A percentile compares a stretch with the other conserved stretches of the same genome.
phyloP scores from a whole-genome alignment of 805 yeast species.

The Starmerella asiatica region DNA sequence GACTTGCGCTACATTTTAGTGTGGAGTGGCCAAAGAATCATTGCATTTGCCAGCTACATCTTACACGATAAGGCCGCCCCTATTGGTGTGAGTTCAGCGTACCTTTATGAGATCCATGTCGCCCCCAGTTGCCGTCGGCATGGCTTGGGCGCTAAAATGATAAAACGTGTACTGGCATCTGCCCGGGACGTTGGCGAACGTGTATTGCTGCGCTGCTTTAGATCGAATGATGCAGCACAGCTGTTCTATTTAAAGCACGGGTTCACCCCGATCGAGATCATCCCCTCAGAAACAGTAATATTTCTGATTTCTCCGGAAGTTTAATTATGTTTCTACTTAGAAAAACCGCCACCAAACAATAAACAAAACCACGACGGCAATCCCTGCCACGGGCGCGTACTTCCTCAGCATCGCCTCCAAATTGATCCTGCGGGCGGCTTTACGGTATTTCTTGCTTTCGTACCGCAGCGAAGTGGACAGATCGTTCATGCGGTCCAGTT shows the following conservation, averaged over 20 bases:
- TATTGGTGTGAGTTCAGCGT: conserved; percentile 1
- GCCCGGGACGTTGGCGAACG: conserved; percentile 1
- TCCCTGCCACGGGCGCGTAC: conserved; percentile 73
- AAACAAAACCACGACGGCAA: conserved; percentile 54
- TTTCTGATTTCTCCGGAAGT: too few species aligned
- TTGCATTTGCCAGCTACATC: conserved; percentile 12
- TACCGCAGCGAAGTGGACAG: conserved; percentile 64
- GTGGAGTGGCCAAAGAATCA: conserved; percentile 4
- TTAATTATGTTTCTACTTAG: too few species aligned
- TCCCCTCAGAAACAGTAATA: too few species aligned
- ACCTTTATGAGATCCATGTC: conserved; percentile 18
- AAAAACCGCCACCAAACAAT: conserved; percentile 72
- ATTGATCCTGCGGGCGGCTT: conserved; percentile 81
- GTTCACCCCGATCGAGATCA: too few species aligned
- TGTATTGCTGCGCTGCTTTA: conserved; percentile 13
- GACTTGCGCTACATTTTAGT: too few species aligned
- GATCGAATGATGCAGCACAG: conserved; percentile 7
- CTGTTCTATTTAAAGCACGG: conserved; percentile 11
- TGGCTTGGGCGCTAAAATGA: conserved; percentile 8
- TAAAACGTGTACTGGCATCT: neutral
- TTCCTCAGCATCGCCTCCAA: conserved; percentile 77
- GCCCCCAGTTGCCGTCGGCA: conserved; percentile 8
- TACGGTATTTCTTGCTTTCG: conserved; percentile 76
- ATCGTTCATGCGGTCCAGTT: conserved; percentile 77
- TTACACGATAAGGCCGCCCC: conserved; percentile 3